phyloP scores from a whole-genome alignment of 2,329 filamentous ascomycete species.

The Trichoderma harzianum region DNA sequence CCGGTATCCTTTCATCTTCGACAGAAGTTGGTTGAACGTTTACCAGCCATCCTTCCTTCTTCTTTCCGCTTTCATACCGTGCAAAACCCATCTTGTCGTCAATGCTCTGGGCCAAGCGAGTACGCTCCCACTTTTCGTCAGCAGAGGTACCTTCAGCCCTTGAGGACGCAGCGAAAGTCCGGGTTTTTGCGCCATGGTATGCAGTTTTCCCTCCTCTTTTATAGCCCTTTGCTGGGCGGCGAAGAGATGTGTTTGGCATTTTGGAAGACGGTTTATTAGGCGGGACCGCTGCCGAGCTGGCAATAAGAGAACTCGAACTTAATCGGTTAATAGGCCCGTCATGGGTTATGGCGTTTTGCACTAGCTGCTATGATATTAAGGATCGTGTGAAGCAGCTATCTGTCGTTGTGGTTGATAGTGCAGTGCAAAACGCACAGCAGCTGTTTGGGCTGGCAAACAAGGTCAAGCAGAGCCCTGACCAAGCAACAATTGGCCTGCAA shows the following conservation, averaged over 20 bases:
- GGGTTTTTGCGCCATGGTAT: constrained; percentile 67
- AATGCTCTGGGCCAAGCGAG: constrained; percentile 77
- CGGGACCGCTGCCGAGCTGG: neutral
- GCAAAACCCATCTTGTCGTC: constrained; percentile 94
- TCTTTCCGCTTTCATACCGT: constrained; percentile 82
- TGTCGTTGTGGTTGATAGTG: neutral
- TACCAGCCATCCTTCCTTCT: constrained; percentile 84
- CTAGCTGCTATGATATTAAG: neutral
- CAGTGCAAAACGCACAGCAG: neutral
- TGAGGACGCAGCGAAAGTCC: constrained; percentile 76
- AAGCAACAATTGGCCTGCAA: neutral
- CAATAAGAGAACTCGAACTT: constrained; percentile 21
- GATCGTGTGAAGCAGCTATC: neutral
- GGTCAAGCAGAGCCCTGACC: neutral
- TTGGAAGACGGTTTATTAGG: constrained; percentile 24
- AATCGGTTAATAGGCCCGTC: constrained; percentile 19
- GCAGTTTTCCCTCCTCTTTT: constrained; percentile 65
- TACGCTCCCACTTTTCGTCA: constrained; percentile 88
- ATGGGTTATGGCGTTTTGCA: constrained; percentile 20
- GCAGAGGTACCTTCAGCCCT: constrained; percentile 82
- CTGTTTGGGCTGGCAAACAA: neutral
- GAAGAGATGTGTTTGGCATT: constrained; percentile 60
- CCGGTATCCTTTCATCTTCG: constrained; percentile 78
- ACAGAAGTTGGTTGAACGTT: constrained; percentile 90
- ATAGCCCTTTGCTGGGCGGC: constrained; percentile 62